Base-by-base conservation (phyloP, 331 rosid species). In the Phaseolus coccineus region DNA sequence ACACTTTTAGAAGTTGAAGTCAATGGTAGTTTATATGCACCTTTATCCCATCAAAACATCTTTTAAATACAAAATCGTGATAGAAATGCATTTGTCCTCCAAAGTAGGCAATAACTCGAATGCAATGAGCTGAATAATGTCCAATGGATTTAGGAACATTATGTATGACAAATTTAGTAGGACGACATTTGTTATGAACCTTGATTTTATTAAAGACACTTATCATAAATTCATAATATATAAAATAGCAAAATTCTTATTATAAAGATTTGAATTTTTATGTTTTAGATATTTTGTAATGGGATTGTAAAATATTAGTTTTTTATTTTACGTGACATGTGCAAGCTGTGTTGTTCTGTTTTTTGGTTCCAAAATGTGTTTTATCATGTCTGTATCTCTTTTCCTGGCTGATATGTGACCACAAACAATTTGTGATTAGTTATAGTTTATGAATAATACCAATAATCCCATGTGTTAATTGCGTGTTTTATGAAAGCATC, bases 381-480 rank as follows among this genome's bases (percentile, higher is more conserved):
- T 5, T 1, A 35, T 42, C 3, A 3, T 42, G 47, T 42, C 12
- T 9, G 8, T 39, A 3, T 42, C 47, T 42, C 47, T 42, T 8
- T 44, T 44, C 48, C 10, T 73, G 72, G 59, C 76, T 44, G 42
- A 28, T 44, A 33, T 4, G 14, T 46, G 61, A 27, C 57, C 42
- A 46, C 47, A 31, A 59, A 55, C 61, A 76, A 15, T 64, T 76
- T 56, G 47, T 19, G 46, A 76, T 53, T 8, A 44, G 35, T 46
- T 53, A 55, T 52, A 37, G 1, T 40, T 40, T 40, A 40, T 8
- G 11, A 40, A 8, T 40, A 30, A 22, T 71, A 8, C 46, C 50
- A 24, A 61, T 52, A 6, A 24, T 39, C 39, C 22, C 11, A 24
- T 37, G 55, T 35, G 16, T 42, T 6, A 65, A 76, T 25, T 16